These are phyloP conservation scores for Thermomyces lanuginosus DNA, from an alignment of 2,329 filamentous ascomycete genomes.

Conservation along the genomic window DNA sequence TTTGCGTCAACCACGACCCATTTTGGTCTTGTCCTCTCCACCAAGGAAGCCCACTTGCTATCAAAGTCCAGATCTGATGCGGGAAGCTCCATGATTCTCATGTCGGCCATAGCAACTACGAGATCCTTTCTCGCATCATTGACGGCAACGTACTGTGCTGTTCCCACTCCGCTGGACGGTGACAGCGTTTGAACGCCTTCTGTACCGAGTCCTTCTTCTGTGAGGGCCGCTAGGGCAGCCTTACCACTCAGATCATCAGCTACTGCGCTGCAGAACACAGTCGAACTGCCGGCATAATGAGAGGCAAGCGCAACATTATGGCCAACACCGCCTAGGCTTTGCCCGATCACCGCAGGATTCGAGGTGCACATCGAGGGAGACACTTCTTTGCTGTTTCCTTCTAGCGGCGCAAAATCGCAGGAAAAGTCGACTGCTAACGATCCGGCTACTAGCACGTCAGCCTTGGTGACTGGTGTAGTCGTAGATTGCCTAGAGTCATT, in stretches of 20 bases:
- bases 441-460: constrained; percentile 74
- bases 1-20: constrained; percentile 82
- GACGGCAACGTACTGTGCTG: constrained; percentile 80
- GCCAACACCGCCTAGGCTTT: constrained; percentile 79
- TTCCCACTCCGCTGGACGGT: constrained; percentile 42
- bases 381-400: constrained; percentile 17
- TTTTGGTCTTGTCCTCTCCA: constrained; percentile 43
- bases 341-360: constrained; percentile 64
- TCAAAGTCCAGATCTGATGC: constrained; percentile 25
- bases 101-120: constrained; percentile 88
- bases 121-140: constrained; percentile 74
- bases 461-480: constrained; percentile 13
- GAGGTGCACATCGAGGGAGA: constrained; percentile 51
- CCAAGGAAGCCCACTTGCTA: constrained; percentile 44
- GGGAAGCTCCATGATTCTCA: constrained; percentile 55
- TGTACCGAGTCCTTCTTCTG: constrained; percentile 44
- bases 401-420: constrained; percentile 53
- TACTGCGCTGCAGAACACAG: constrained; percentile 64
- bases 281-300: constrained; percentile 48
- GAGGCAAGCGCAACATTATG: constrained; percentile 81
- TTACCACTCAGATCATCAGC: constrained; percentile 65
- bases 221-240: constrained; percentile 51
- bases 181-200: constrained; percentile 45
- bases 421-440: constrained; percentile 75
- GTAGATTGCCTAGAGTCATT: constrained; percentile 2